phyloP scores from a whole-genome alignment of 2,329 filamentous ascomycete species.

The Huntiella moniliformis region DNA sequence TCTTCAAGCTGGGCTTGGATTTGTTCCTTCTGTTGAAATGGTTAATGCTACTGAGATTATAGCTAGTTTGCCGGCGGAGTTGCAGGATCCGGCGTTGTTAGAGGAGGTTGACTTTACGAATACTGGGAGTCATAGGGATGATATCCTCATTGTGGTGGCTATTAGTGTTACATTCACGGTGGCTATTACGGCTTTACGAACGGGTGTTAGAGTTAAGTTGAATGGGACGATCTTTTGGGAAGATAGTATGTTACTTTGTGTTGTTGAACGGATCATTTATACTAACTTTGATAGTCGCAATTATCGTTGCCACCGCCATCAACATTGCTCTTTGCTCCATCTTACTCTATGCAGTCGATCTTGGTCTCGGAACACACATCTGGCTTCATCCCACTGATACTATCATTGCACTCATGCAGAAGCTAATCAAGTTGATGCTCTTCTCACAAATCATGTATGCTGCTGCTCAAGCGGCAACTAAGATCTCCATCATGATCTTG shows the following conservation, averaged over 20 bases:
- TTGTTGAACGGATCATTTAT: neutral
- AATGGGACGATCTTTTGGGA: constrained; percentile 9
- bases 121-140: too few species aligned
- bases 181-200: constrained; percentile 6
- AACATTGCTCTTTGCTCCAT: constrained; percentile 1
- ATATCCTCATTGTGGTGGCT: neutral
- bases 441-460: constrained; percentile 18
- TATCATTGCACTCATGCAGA: constrained; percentile 4
- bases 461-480: constrained; percentile 17
- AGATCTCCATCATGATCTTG: constrained; percentile 19
- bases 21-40: too few species aligned
- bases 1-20: too few species aligned
- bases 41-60: too few species aligned
- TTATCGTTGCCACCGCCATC: constrained; percentile 6
- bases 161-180: constrained; percentile 1
- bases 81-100: too few species aligned
- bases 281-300: neutral
- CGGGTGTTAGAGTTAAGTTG: constrained; percentile 3
- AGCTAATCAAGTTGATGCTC: constrained; percentile 14
- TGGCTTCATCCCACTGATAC: constrained; percentile 4
- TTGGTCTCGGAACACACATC: constrained; percentile 9
- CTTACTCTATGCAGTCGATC: constrained; percentile 5
- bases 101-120: too few species aligned
- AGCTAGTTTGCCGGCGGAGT: too few species aligned
- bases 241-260: constrained; percentile 6